Conservation (phyloP, 2,329 filamentous ascomycete genomes). For the Malbranchea zuffiana region DNA sequence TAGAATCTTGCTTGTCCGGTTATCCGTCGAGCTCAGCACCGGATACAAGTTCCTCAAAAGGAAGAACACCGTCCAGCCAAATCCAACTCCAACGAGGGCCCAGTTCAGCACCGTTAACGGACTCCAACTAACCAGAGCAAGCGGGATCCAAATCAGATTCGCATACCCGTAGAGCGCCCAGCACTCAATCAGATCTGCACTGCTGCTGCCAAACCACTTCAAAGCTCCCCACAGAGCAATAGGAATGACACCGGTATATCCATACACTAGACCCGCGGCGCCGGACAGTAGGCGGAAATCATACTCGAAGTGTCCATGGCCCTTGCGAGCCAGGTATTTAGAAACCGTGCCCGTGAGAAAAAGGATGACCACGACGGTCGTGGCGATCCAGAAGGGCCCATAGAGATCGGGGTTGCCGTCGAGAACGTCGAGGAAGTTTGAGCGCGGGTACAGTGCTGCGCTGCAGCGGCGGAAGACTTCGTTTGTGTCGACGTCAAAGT, state of each 20-base stretch:
- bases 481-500: slow-evolving; percentile 94
- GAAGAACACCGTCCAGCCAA: slow-evolving; percentile 72
- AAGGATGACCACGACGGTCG: slow-evolving; percentile 87
- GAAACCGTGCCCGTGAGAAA: slow-evolving; percentile 94
- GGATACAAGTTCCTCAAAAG: slow-evolving; percentile 79
- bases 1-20: slow-evolving; percentile 78
- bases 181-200: slow-evolving; percentile 86
- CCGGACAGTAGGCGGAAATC: slow-evolving; percentile 83
- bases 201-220: slow-evolving; percentile 86
- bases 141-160: slow-evolving; percentile 94
- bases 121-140: slow-evolving; percentile 85
- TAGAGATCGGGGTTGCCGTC: slow-evolving; percentile 96
- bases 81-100: slow-evolving; percentile 80
- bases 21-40: slow-evolving; percentile 83
- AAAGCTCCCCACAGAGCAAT: slow-evolving; percentile 75
- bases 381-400: slow-evolving; percentile 97
- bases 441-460: slow-evolving; percentile 77
- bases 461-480: slow-evolving; percentile 79
- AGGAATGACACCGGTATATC: slow-evolving; percentile 83
- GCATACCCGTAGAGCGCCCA: slow-evolving; percentile 92
- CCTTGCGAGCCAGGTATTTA: slow-evolving; percentile 65
- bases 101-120: slow-evolving; percentile 80
- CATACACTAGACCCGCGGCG: slow-evolving; percentile 85
- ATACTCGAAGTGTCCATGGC: slow-evolving; percentile 67
- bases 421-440: slow-evolving; percentile 92